These are phyloP conservation scores for Closterium sp. DNA, from an alignment of 139 green algal genomes.

Conservation along the genomic window DNA sequence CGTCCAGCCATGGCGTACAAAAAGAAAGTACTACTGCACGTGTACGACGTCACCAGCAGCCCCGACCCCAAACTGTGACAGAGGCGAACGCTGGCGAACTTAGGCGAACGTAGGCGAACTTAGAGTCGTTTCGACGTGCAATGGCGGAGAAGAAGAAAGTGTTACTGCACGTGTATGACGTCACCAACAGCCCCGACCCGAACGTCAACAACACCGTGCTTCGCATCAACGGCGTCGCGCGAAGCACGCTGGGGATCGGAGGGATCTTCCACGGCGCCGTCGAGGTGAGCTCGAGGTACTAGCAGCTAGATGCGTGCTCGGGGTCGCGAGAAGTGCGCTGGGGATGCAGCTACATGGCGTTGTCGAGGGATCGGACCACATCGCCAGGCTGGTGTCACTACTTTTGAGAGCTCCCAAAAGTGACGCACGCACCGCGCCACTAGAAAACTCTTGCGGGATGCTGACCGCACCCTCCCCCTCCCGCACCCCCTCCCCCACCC, in stretches of 20 bases:
- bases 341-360: too few species aligned
- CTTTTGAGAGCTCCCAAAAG: too few species aligned
- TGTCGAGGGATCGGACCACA: not conserved
- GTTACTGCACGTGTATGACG: slow-evolving; percentile 60
- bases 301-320: too few species aligned
- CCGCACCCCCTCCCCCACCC: too few species aligned
- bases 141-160: slow-evolving; percentile 24
- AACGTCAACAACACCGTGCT: slow-evolving; percentile 51
- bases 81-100: too few species aligned
- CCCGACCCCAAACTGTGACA: not conserved
- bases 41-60: slow-evolving; percentile 63
- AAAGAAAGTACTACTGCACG: slow-evolving; percentile 49
- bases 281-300: too few species aligned
- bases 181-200: slow-evolving; percentile 51
- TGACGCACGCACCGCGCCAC: too few species aligned
- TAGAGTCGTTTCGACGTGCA: too few species aligned
- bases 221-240: slow-evolving; percentile 58
- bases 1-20: not conserved
- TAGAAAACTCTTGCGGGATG: not conserved
- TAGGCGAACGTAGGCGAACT: too few species aligned
- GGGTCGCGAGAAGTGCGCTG: too few species aligned
- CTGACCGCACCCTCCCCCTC: too few species aligned
- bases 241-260: slow-evolving; percentile 53
- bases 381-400: too few species aligned
- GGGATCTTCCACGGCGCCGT: slow-evolving; percentile 72